A percentile compares a stretch with the other conserved stretches of the same genome.
Conservation (phyloP, 177 flowering plant genomes). For the Vitis hybrid region DNA sequence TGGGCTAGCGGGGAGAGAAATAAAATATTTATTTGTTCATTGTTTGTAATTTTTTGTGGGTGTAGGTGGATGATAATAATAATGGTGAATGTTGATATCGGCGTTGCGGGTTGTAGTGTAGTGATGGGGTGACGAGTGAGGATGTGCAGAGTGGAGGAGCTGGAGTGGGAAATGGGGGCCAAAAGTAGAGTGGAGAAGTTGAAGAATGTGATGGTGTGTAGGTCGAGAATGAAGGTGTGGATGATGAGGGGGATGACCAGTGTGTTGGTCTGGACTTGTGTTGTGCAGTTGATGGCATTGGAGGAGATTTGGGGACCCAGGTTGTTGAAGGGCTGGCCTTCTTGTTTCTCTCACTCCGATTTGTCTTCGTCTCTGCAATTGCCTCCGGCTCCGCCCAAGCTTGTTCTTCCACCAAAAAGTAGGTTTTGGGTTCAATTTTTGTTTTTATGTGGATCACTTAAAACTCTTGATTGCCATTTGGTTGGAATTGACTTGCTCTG, state of each 20-base stretch:
- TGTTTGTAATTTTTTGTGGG: no score
- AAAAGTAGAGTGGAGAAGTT: constrained; percentile 18
- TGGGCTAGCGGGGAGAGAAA: no score
- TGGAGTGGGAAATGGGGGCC: constrained; percentile 12
- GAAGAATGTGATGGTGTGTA: constrained; percentile 19
- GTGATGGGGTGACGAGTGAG: neutral
- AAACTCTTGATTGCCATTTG: neutral
- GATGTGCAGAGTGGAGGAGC: constrained; percentile 10
- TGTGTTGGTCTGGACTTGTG: constrained; percentile 47
- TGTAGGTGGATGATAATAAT: neutral
- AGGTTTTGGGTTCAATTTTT: constrained; percentile 11
- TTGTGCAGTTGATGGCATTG: constrained; percentile 41
- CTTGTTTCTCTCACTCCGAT: constrained; percentile 27
- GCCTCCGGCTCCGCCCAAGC: constrained; percentile 15
- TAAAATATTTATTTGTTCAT: no score
- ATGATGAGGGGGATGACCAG: constrained; percentile 37
- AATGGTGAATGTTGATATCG: neutral
- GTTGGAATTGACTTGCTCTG: neutral
- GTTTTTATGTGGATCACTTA: no score
- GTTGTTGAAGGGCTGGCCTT: constrained; percentile 44
- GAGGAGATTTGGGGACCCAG: constrained; percentile 48
- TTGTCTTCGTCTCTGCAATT: constrained; percentile 3
- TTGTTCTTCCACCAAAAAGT: constrained; percentile 46
- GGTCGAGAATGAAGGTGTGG: constrained; percentile 41
- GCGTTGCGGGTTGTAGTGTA: no score